Percentiles rank a stretch among this genome's conserved stretches.
These are phyloP conservation scores for Secale cereale DNA, from an alignment of 176 grass and related monocot species.

Conservation along the genomic window DNA sequence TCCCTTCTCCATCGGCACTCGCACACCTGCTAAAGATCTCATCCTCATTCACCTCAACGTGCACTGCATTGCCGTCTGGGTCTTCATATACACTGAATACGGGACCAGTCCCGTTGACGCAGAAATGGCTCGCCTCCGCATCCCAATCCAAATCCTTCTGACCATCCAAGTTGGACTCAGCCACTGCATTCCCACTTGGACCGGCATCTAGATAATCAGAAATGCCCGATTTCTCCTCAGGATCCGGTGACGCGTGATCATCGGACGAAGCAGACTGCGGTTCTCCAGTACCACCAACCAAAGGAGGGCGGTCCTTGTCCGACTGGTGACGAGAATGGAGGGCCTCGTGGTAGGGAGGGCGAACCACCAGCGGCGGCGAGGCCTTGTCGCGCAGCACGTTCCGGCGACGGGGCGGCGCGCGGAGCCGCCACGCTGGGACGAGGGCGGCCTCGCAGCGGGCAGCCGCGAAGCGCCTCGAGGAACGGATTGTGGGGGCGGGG, in stretches of 20 bases:
- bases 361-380: background rate
- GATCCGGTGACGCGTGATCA: background rate
- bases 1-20: background rate
- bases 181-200: background rate
- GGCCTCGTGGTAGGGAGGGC: background rate
- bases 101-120: background rate
- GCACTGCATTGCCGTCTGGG: background rate
- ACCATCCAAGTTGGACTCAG: background rate
- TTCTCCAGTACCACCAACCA: background rate
- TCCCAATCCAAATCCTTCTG: constrained; percentile 4
- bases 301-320: background rate
- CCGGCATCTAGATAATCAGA: background rate
- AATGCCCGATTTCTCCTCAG: background rate
- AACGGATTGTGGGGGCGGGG: background rate
- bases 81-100: constrained; percentile 25
- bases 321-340: background rate
- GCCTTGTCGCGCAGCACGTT: constrained; percentile 37
- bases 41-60: constrained; percentile 31
- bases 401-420: constrained; percentile 19
- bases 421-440: background rate
- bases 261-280: background rate
- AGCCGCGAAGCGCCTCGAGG: constrained; percentile 26
- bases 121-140: constrained; percentile 12
- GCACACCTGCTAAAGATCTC: constrained; percentile 25
- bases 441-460: background rate